Evolutionary conservation across 2,329 filamentous ascomycete species (phyloP).

Genomic region (Aspergillus puulaauensis): DNA sequence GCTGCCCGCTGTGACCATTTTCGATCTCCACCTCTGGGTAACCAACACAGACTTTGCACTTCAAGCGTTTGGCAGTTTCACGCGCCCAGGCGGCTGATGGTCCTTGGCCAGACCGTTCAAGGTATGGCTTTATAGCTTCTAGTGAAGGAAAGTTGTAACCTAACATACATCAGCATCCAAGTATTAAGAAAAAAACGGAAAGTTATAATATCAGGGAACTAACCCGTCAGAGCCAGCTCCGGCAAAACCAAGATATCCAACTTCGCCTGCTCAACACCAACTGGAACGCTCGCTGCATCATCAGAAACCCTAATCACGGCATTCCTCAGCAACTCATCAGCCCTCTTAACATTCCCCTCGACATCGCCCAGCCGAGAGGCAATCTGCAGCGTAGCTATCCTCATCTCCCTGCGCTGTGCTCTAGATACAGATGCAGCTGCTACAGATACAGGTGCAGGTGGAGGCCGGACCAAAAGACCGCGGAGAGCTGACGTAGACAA

Average conservation of each 20-base stretch:
- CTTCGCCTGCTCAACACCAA: slow-evolving; percentile 19
- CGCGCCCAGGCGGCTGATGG: slow-evolving; percentile 59
- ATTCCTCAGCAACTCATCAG: slow-evolving; percentile 42
- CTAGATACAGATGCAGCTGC: not conserved
- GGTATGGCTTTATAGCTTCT: slow-evolving; percentile 56
- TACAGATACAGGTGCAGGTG: not conserved
- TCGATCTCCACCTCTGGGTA: slow-evolving; percentile 55
- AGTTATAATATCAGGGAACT: not conserved
- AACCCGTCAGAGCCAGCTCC: slow-evolving; percentile 62
- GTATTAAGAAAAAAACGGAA: not conserved
- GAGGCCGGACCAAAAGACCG: not conserved
- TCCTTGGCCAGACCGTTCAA: slow-evolving; percentile 59
- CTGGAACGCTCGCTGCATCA: slow-evolving; percentile 13
- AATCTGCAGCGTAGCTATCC: slow-evolving; percentile 50
- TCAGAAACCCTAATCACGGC: slow-evolving; percentile 23
- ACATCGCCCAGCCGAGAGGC: slow-evolving; percentile 44
- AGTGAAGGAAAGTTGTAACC: slow-evolving; percentile 65
- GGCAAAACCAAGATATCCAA: slow-evolving; percentile 62
- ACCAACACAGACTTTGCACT: slow-evolving; percentile 63
- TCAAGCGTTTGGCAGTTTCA: slow-evolving; percentile 52
- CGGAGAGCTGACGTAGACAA: not conserved
- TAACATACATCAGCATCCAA: slow-evolving; percentile 19
- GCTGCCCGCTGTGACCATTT: not conserved
- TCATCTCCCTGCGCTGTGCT: slow-evolving; percentile 34
- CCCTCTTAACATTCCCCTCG: slow-evolving; percentile 45